phyloP scores from a whole-genome alignment of 176 grass and related monocot species.

The Tillandsia fasciculata region DNA sequence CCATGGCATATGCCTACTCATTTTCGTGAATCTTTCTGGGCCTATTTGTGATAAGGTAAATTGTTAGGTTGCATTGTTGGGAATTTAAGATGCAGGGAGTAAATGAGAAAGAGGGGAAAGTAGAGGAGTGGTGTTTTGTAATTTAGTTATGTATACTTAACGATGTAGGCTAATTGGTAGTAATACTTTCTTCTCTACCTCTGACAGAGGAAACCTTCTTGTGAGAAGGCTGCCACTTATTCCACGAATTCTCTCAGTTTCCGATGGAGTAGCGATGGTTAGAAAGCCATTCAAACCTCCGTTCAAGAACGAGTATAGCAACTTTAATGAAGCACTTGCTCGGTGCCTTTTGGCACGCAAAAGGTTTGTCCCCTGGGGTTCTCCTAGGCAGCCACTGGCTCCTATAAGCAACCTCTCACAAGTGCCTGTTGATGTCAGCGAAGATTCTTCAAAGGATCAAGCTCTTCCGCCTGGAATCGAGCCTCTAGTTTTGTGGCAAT shows the following conservation, averaged over 20 bases:
- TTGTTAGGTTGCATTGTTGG: too few relatives aligned
- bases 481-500: slow-evolving; percentile 85
- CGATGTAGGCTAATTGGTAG: neutral
- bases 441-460: slow-evolving; percentile 44
- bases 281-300: slow-evolving; percentile 94
- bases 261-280: slow-evolving; percentile 66
- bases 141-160: neutral
- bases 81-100: too few relatives aligned
- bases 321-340: slow-evolving; percentile 55
- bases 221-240: slow-evolving; percentile 86
- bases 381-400: slow-evolving; percentile 35
- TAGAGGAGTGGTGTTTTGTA: too few relatives aligned
- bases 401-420: slow-evolving; percentile 40
- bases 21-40: too few relatives aligned
- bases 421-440: slow-evolving; percentile 24
- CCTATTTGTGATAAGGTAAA: too few relatives aligned
- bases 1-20: too few relatives aligned
- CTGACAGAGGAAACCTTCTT: slow-evolving; percentile 69
- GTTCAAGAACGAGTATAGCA: slow-evolving; percentile 48
- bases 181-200: slow-evolving; percentile 22
- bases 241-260: slow-evolving; percentile 82
- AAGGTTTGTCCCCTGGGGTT: slow-evolving; percentile 85
- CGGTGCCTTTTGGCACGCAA: slow-evolving; percentile 79
- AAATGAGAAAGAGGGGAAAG: too few relatives aligned
- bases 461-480: slow-evolving; percentile 78